Evolutionary conservation across 2,329 filamentous ascomycete genomes (phyloP).

Genomic region (Alternaria solani): DNA sequence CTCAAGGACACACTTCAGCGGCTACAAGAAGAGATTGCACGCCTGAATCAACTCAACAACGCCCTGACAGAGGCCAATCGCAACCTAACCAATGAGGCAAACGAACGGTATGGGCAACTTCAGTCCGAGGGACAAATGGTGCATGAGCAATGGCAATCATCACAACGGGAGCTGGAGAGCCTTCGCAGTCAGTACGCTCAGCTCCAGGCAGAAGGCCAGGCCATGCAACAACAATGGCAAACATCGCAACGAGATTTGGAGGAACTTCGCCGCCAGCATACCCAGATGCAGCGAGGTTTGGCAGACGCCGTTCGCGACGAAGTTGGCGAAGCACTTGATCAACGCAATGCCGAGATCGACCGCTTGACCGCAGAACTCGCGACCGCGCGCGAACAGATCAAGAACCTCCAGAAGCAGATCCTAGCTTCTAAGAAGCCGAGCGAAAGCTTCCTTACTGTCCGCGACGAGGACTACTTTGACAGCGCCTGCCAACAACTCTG

Average conservation of each 20-base stretch:
- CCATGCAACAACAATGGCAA: slow-evolving; percentile 62
- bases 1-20: slow-evolving; percentile 80
- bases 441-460: slow-evolving; percentile 79
- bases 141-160: slow-evolving; percentile 4
- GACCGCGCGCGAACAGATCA: slow-evolving; percentile 69
- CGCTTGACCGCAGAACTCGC: slow-evolving; percentile 80
- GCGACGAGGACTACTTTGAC: slow-evolving; percentile 95
- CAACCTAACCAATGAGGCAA: slow-evolving; percentile 78
- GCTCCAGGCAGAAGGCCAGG: slow-evolving; percentile 71
- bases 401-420: slow-evolving; percentile 67
- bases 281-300: slow-evolving; percentile 68
- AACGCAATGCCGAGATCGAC: slow-evolving; percentile 85
- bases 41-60: slow-evolving; percentile 83
- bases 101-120: slow-evolving; percentile 72
- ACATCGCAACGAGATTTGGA: slow-evolving; percentile 74
- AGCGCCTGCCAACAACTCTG: slow-evolving; percentile 92
- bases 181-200: slow-evolving; percentile 63
- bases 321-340: slow-evolving; percentile 71
- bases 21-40: slow-evolving; percentile 81
- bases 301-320: slow-evolving; percentile 68
- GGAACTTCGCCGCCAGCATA: slow-evolving; percentile 69
- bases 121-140: slow-evolving; percentile 50
- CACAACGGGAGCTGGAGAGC: slow-evolving; percentile 1
- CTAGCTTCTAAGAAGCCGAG: slow-evolving; percentile 63
- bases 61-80: slow-evolving; percentile 79